These are phyloP conservation scores for Lavandula angustifolia DNA, from an alignment of 257 asterid genomes.

Conservation along the genomic window DNA sequence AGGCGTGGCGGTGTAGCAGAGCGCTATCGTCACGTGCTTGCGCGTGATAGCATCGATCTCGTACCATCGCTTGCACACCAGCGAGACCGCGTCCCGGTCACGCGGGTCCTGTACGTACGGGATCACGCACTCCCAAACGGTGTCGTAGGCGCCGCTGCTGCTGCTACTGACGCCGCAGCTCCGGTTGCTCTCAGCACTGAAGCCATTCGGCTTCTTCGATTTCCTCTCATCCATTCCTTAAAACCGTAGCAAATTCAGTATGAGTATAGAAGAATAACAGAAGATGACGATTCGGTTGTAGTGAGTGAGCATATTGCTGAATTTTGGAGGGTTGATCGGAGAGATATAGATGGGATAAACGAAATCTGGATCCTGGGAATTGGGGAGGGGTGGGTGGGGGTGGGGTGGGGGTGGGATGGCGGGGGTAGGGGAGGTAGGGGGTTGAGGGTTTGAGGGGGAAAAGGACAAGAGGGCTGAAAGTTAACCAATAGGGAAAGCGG, in stretches of 20 bases:
- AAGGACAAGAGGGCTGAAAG: conserved; percentile 18
- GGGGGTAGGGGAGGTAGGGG: conserved; percentile 13
- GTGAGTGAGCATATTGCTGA: background rate
- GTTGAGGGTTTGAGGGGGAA: background rate
- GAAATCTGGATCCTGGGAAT: conserved; percentile 23
- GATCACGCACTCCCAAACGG: conserved; percentile 72
- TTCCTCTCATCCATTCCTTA: conserved; percentile 27
- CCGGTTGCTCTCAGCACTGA: background rate
- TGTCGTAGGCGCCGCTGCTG: conserved; percentile 42
- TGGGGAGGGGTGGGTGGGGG: conserved; percentile 5
- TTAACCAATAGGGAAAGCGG: conserved; percentile 26
- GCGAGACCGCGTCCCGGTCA: conserved; percentile 65
- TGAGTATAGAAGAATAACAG: background rate
- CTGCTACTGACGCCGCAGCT: conserved; percentile 27
- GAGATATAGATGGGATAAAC: conserved; percentile 19
- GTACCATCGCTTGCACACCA: conserved; percentile 60
- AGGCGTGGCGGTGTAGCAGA: conserved; percentile 74
- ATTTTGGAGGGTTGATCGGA: conserved; percentile 24
- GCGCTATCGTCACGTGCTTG: conserved; percentile 78
- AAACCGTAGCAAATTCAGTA: conserved; percentile 16
- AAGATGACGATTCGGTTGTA: background rate
- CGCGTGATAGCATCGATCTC: conserved; percentile 71
- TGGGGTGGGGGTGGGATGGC: conserved; percentile 3
- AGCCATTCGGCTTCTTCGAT: conserved; percentile 21
- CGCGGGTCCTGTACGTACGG: conserved; percentile 69